A percentile compares a stretch with the other conserved stretches of the same genome.
These are phyloP conservation scores for Spongospora subterranea DNA, from an alignment of 208 protist species.

Conservation along the genomic window DNA sequence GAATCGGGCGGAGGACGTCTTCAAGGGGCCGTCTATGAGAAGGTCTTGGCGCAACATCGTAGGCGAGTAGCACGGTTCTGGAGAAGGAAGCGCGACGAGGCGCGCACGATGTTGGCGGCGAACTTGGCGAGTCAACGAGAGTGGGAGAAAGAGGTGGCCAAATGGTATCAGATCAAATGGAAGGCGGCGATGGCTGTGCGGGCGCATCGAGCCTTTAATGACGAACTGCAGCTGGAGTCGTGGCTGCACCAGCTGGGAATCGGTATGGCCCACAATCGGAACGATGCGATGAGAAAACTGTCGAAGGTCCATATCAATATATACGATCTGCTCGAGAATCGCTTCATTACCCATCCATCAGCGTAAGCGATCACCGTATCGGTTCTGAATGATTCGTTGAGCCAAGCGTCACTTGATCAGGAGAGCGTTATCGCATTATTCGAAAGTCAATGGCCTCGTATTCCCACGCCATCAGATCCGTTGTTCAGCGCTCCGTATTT, in stretches of 20 bases:
- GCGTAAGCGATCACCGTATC: not conserved
- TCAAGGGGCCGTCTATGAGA: not conserved
- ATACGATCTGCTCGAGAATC: conserved; percentile 54
- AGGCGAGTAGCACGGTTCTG: not conserved
- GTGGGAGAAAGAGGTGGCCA: not conserved
- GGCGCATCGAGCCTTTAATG: not conserved
- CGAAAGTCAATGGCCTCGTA: not conserved
- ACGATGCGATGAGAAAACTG: not conserved
- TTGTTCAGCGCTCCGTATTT: not conserved
- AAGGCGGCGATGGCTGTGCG: not conserved
- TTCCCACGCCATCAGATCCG: not conserved
- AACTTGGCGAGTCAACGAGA: not conserved
- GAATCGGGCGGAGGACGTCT: no score
- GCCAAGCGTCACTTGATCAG: not conserved
- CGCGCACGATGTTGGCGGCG: not conserved
- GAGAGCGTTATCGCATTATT: not conserved
- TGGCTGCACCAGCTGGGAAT: not conserved
- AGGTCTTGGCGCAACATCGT: not conserved
- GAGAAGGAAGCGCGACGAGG: not conserved
- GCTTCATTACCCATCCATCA: conserved; percentile 9
- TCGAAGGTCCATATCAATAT: not conserved
- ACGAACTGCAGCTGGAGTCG: not conserved
- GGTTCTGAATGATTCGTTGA: not conserved
- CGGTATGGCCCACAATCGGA: not conserved
- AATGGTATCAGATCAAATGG: not conserved